A percentile compares a stretch with the other conserved stretches of the same genome.
phyloP scores from a whole-genome alignment of 805 yeast species.

The Cyberlindnera galapagoensis region DNA sequence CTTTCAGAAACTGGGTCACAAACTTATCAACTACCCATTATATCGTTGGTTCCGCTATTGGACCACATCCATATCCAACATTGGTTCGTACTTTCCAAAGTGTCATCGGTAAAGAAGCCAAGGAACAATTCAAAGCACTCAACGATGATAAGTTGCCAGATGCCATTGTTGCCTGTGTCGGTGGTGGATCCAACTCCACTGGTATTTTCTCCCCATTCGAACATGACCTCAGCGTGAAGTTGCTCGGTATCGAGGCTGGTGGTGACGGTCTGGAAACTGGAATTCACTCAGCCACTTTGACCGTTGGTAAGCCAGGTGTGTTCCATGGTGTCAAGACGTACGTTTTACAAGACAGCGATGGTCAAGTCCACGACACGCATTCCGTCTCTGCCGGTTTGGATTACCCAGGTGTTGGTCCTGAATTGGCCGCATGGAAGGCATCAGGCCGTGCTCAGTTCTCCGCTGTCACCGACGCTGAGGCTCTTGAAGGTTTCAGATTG shows the following conservation, averaged over 20 bases:
- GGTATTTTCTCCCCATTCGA: conserved; percentile 96
- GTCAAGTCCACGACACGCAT: conserved; percentile 96
- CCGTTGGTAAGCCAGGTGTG: conserved; percentile 96
- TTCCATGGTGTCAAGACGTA: conserved; percentile 97
- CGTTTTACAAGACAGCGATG: conserved; percentile 85
- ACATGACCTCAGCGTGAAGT: conserved; percentile 65
- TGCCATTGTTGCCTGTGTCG: conserved; percentile 96
- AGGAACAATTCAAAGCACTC: conserved; percentile 75
- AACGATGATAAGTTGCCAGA: conserved; percentile 85
- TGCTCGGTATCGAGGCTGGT: conserved; percentile 97
- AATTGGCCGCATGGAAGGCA: conserved; percentile 90
- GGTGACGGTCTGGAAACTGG: conserved; percentile 92
- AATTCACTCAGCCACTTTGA: conserved; percentile 89
- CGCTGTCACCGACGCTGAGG: conserved; percentile 95
- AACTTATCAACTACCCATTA: conserved; percentile 83
- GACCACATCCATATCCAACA: conserved; percentile 99
- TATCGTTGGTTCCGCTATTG: conserved; percentile 96
- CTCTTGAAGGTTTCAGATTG: conserved; percentile 81
- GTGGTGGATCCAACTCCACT: conserved; percentile 96
- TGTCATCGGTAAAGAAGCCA: conserved; percentile 92
- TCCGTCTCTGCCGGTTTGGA: conserved; percentile 98
- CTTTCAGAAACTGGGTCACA: conserved; percentile 93
- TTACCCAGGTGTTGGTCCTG: conserved; percentile 99
- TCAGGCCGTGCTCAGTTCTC: conserved; percentile 86
- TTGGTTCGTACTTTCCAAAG: conserved; percentile 97